phyloP scores from a whole-genome alignment of 371 early-diverging fungal genomes.

The Capillidium rhysosporum region DNA sequence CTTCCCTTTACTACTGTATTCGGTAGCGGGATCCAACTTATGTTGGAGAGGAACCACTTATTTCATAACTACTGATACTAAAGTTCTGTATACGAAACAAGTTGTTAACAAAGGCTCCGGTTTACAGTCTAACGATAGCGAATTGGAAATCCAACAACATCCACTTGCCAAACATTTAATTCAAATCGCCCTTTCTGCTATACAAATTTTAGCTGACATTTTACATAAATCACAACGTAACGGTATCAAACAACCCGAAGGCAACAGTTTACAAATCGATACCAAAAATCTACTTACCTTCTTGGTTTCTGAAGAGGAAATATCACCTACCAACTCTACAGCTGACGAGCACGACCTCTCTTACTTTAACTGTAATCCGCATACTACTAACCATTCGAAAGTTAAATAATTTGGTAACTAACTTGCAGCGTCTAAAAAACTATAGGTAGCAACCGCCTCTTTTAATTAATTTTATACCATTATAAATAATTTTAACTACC shows the following conservation, averaged over 20 bases:
- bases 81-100: conserved; percentile 16
- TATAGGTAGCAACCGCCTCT: no score
- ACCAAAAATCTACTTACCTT: neutral
- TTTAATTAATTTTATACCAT: no score
- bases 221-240: conserved; percentile 17
- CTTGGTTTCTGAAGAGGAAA: neutral
- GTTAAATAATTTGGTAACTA: no score
- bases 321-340: no score
- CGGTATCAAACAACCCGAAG: conserved; percentile 11
- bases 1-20: conserved; percentile 59
- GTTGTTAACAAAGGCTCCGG: neutral
- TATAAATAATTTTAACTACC: no score
- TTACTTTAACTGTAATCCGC: no score
- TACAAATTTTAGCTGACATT: conserved; percentile 16
- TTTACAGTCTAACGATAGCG: neutral
- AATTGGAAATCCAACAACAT: neutral
- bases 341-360: no score
- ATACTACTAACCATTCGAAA: no score
- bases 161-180: conserved; percentile 11
- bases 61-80: conserved; percentile 27
- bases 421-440: no score
- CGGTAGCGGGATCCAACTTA: conserved; percentile 58
- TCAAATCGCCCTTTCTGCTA: conserved; percentile 11
- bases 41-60: conserved; percentile 65
- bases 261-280: neutral